phyloP scores from a whole-genome alignment of 2,329 filamentous ascomycete species.

The Alternaria incomplexa region DNA sequence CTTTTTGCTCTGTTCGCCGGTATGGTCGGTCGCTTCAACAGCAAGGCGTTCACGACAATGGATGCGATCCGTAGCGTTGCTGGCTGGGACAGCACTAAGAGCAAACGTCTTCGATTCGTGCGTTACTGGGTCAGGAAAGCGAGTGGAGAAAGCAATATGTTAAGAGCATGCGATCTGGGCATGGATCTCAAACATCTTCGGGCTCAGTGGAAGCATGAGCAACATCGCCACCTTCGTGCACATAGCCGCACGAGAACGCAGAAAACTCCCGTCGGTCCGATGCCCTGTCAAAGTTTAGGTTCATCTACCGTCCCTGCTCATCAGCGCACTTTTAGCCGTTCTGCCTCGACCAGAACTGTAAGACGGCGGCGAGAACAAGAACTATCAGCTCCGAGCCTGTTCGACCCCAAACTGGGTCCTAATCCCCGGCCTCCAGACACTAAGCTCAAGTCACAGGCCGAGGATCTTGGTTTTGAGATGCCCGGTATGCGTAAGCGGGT shows the following conservation, averaged over 20 bases:
- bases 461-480: conserved; percentile 7
- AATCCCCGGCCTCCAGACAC: conserved; percentile 6
- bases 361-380: background rate
- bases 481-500: background rate
- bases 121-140: conserved; percentile 31
- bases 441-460: background rate
- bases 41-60: background rate
- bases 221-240: background rate
- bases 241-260: background rate
- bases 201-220: conserved; percentile 10
- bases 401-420: conserved; percentile 11
- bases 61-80: conserved; percentile 4
- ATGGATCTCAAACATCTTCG: conserved; percentile 23
- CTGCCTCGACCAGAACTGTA: background rate
- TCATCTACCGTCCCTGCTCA: background rate
- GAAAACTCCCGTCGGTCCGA: background rate
- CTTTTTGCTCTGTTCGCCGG: conserved; percentile 34
- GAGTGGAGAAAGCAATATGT: conserved; percentile 11
- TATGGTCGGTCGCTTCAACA: conserved; percentile 28
- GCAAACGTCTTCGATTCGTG: conserved; percentile 30
- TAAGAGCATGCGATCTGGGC: conserved; percentile 30
- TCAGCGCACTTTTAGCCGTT: background rate
- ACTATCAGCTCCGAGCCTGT: background rate
- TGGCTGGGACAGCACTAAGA: conserved; percentile 17
- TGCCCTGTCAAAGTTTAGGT: background rate